Percentiles rank a stretch among this genome's conserved stretches.
These are phyloP conservation scores for Erodium chrysanthum DNA, from an alignment of 441 rosid genomes.

Conservation along the genomic window DNA sequence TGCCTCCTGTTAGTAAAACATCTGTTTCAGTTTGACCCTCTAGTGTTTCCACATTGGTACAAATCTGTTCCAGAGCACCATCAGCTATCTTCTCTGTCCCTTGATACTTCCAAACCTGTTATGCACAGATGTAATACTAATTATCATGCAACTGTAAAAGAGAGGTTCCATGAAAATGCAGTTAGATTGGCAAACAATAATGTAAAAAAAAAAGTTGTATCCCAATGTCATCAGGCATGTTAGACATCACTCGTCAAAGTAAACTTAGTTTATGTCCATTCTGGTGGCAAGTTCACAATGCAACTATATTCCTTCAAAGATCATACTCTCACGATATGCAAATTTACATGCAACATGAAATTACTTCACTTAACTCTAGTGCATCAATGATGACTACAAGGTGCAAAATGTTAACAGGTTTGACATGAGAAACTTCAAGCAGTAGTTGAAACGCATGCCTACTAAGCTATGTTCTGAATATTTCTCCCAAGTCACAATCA, in stretches of 20 bases:
- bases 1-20: constrained; percentile 43
- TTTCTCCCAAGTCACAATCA: not conserved
- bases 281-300: not conserved
- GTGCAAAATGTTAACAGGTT: not conserved
- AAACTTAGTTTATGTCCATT: not conserved
- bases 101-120: constrained; percentile 44
- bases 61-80: constrained; percentile 42
- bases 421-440: not conserved
- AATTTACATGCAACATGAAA: not conserved
- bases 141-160: not conserved
- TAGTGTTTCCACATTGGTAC: constrained; percentile 33
- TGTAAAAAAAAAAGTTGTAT: not conserved
- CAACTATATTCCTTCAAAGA: not conserved
- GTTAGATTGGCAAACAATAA: not conserved
- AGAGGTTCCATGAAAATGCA: not conserved
- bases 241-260: not conserved
- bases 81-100: constrained; percentile 30
- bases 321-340: not conserved
- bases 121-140: not conserved
- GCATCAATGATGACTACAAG: not conserved
- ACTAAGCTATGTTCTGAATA: not conserved
- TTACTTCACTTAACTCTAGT: not conserved
- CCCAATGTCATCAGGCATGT: not conserved
- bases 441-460: not conserved
- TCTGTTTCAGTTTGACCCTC: constrained; percentile 43